phyloP scores from a whole-genome alignment of 176 grass and related monocot species.

The Poa pratensis region DNA sequence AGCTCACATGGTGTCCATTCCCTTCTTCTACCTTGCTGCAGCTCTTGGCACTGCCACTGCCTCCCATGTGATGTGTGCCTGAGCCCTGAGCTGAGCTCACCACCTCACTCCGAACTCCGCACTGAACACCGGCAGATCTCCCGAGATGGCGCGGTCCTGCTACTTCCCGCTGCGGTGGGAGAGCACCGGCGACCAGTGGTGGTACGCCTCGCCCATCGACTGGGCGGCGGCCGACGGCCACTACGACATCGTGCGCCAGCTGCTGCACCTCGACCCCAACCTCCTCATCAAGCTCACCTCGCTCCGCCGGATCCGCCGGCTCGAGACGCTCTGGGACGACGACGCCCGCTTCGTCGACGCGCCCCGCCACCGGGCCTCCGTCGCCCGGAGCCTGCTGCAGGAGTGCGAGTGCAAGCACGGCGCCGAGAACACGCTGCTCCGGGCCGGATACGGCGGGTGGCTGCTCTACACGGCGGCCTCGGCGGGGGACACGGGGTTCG shows the following conservation, averaged over 20 bases:
- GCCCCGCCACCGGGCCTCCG: conserved; percentile 55
- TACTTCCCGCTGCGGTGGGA: conserved; percentile 98
- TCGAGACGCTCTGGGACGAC: conserved; percentile 93
- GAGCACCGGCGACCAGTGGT: conserved; percentile 98
- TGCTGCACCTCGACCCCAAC: conserved; percentile 88
- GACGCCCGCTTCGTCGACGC: conserved; percentile 62
- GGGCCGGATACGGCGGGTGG: conserved; percentile 93
- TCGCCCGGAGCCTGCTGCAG: conserved; percentile 60
- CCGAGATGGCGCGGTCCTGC: conserved; percentile 52
- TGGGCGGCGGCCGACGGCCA: conserved; percentile 89
- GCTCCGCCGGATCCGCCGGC: conserved; percentile 83
- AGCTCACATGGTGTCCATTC: conserved; percentile 45
- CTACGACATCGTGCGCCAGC: conserved; percentile 87
- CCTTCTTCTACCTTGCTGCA: conserved; percentile 27
- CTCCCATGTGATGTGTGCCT: conserved; percentile 40
- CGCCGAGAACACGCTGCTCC: conserved; percentile 72
- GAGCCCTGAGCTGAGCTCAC: conserved; percentile 41
- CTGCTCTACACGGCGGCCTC: conserved; percentile 86
- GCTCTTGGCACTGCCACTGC: conserved; percentile 20
- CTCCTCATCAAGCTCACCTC: conserved; percentile 99
- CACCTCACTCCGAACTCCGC: background rate
- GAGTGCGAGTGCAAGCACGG: conserved; percentile 77
- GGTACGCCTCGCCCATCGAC: conserved; percentile 96
- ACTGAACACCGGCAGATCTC: conserved; percentile 35
- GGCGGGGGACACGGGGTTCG: conserved; percentile 72